Evolutionary conservation across 768 basidiomycete species (phyloP).

Genomic region (Termitomyces sp.): DNA sequence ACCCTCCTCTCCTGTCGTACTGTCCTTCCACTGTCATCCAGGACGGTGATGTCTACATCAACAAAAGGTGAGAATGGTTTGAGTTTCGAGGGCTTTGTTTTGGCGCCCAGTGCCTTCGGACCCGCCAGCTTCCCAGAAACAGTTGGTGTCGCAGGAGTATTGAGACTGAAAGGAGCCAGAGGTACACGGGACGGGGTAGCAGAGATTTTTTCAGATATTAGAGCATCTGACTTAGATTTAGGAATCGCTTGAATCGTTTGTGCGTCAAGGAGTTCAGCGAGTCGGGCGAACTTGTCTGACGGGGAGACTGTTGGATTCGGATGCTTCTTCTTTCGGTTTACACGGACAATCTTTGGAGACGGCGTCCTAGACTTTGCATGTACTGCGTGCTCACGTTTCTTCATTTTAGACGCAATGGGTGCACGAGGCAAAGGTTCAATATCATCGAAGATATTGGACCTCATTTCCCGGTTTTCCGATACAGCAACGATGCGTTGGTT

Average conservation of each 20-base stretch:
- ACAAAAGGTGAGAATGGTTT: conserved; percentile 45
- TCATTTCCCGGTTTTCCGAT: conserved; percentile 27
- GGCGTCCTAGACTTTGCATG: conserved; percentile 27
- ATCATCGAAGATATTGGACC: conserved; percentile 40
- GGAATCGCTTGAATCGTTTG: conserved; percentile 5
- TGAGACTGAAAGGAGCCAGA: conserved; percentile 25
- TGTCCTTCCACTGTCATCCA: conserved; percentile 57
- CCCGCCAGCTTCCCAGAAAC: conserved; percentile 15
- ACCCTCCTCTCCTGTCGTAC: conserved; percentile 60
- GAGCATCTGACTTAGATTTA: conserved; percentile 15
- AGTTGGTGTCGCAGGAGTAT: conserved; percentile 35
- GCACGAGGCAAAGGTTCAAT: conserved; percentile 34
- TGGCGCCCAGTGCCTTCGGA: conserved; percentile 21
- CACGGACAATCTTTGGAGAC: conserved; percentile 35
- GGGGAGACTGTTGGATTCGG: conserved; percentile 33
- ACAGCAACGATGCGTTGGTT: conserved; percentile 55
- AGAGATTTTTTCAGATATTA: conserved; percentile 2
- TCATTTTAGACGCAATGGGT: conserved; percentile 42
- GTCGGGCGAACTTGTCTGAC: conserved; percentile 22
- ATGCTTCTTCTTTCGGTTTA: conserved; percentile 39
- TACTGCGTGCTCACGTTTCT: conserved; percentile 39
- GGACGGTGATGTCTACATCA: conserved; percentile 61
- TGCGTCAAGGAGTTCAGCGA: conserved; percentile 28
- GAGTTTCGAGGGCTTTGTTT: conserved; percentile 27
- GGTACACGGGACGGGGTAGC: conserved; percentile 28